Conservation (phyloP, 352 stramenopile genomes). For the Phytopythium boreale region DNA sequence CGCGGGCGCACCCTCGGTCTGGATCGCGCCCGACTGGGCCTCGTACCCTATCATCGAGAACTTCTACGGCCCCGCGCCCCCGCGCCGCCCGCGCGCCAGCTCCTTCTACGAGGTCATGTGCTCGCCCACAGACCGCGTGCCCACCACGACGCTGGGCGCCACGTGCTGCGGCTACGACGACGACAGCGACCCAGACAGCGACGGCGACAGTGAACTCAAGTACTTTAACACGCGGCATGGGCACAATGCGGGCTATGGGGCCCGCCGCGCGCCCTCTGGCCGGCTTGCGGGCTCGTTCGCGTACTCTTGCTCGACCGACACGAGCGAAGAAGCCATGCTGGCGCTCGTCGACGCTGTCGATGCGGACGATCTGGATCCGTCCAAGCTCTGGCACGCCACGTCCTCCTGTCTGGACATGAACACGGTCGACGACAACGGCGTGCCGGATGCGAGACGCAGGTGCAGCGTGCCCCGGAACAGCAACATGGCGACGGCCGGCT, state of each 20-base stretch:
- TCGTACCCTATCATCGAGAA: constrained; percentile 76
- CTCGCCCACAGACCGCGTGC: constrained; percentile 54
- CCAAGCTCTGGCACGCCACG: not conserved
- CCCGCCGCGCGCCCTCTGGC: not conserved
- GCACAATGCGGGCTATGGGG: not conserved
- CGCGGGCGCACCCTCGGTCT: constrained; percentile 52
- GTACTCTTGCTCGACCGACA: constrained; percentile 72
- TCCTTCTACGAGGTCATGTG: constrained; percentile 86
- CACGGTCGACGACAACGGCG: not conserved
- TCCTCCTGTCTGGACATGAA: not conserved
- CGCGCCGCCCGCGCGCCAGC: constrained; percentile 40
- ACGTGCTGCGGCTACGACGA: constrained; percentile 50
- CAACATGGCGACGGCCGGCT: constrained; percentile 1
- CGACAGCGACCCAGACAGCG: constrained; percentile 15
- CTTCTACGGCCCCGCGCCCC: constrained; percentile 56
- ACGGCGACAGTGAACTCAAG: constrained; percentile 2
- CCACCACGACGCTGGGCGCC: constrained; percentile 59
- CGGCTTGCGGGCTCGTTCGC: constrained; percentile 36
- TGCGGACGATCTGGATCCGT: too few species aligned
- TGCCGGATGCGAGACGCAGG: not conserved
- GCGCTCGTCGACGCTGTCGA: constrained; percentile 2
- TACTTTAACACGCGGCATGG: constrained; percentile 12
- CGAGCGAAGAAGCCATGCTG: constrained; percentile 41
- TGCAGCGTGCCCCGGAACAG: not conserved
- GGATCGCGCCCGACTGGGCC: constrained; percentile 69